phyloP scores from a whole-genome alignment of 1,284 basidiomycete genomes.

The Tilletia walkeri region DNA sequence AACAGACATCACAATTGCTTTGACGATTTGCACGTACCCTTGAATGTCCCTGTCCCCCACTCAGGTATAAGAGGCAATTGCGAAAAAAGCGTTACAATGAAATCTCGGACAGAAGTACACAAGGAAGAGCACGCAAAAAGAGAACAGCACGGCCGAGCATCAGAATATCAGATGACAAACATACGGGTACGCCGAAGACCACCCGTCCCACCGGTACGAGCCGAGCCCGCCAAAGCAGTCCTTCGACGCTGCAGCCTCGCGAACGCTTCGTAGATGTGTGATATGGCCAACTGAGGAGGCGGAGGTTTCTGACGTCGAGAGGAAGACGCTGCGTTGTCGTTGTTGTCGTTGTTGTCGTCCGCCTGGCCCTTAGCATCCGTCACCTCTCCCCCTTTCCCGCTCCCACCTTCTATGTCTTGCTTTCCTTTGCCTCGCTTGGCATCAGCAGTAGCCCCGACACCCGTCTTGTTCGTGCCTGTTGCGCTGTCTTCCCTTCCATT shows the following conservation, averaged over 20 bases:
- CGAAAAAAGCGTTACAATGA: too few relatives aligned
- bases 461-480: neutral
- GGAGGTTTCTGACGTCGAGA: slow-evolving; percentile 35
- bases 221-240: slow-evolving; percentile 33
- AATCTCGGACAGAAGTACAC: too few relatives aligned
- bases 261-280: slow-evolving; percentile 52
- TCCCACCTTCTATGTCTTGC: too few relatives aligned
- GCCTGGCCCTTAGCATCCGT: neutral
- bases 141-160: too few relatives aligned
- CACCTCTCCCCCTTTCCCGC: too few relatives aligned
- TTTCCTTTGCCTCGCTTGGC: too few relatives aligned
- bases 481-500: neutral
- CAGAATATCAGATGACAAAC: slow-evolving; percentile 17
- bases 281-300: slow-evolving; percentile 38
- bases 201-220: slow-evolving; percentile 3
- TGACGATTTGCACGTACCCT: too few relatives aligned
- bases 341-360: neutral
- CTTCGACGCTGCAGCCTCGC: slow-evolving; percentile 40
- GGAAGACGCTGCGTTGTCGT: slow-evolving; percentile 17
- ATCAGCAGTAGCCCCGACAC: too few relatives aligned
- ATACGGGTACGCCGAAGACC: slow-evolving; percentile 9
- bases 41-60: too few relatives aligned
- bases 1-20: too few relatives aligned
- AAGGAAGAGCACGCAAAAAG: too few relatives aligned
- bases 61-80: too few relatives aligned